Evolutionary conservation across 2,329 filamentous ascomycete genomes (phyloP).

Genomic region (Sporothrix sp.): DNA sequence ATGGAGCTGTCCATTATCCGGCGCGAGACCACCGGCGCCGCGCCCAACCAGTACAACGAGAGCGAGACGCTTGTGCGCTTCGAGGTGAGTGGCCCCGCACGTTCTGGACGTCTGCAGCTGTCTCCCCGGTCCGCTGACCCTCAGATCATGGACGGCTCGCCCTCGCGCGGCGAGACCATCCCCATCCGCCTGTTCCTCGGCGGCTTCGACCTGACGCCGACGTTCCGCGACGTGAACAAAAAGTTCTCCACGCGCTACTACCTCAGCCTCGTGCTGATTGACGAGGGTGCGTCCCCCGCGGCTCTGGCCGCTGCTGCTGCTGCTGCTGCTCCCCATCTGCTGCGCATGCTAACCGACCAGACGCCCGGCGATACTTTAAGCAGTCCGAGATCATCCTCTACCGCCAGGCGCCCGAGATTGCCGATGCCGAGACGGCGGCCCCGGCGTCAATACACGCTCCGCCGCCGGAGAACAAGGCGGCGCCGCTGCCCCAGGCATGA

Average conservation of each 20-base stretch:
- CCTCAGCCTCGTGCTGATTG: slow-evolving; percentile 87
- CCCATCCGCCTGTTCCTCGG: slow-evolving; percentile 94
- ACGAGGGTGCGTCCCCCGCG: slow-evolving; percentile 75
- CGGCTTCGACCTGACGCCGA: slow-evolving; percentile 93
- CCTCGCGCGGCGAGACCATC: slow-evolving; percentile 87
- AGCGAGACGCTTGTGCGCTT: slow-evolving; percentile 96
- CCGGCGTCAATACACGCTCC: slow-evolving; percentile 26
- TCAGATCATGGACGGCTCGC: slow-evolving; percentile 98
- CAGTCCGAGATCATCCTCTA: slow-evolving; percentile 97
- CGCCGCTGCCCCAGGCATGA: slow-evolving; percentile 28
- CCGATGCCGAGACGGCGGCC: slow-evolving; percentile 28
- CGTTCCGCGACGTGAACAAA: slow-evolving; percentile 99
- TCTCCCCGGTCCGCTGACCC: neutral
- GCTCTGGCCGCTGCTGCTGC: too few species aligned
- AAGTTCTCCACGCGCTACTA: slow-evolving; percentile 99
- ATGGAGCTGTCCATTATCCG: slow-evolving; percentile 99
- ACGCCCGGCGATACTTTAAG: slow-evolving; percentile 96
- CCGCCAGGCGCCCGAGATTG: slow-evolving; percentile 61
- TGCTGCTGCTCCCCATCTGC: too few species aligned
- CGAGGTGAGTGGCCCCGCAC: slow-evolving; percentile 48
- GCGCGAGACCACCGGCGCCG: slow-evolving; percentile 88
- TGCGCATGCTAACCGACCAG: too few species aligned
- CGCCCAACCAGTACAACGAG: slow-evolving; percentile 98
- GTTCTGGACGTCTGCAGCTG: neutral
- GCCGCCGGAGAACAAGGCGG: slow-evolving; percentile 35